Evolutionary conservation across 805 yeast genomes (phyloP), one percentile per base, ranked within the genome.

Genomic region (Kodamaea kaohsiungensis): DNA sequence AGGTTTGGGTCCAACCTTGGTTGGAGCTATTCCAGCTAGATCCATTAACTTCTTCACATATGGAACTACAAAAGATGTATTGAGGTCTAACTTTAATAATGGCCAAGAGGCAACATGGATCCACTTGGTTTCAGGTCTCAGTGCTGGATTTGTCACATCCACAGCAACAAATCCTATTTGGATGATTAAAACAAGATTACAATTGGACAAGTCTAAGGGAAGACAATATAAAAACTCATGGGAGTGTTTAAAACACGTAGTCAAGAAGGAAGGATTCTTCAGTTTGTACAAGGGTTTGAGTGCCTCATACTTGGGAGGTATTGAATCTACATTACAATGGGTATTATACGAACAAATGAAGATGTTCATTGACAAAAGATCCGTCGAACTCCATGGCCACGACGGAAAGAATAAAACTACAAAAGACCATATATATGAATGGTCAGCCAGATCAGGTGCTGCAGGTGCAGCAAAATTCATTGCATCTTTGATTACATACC

Each of bases 141-240:
- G 81, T 62, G 99, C 99, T 0, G 99, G 99, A 3, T 77, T 93
- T 66, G 93, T 87, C 15, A 95, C 99, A 0, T 87, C 97, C 3
- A 93, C 99, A 0, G 96, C 91, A 12, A 95, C 99, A 0, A 95
- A 95, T 68, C 99, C 99, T 10, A 95, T 95, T 54, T 95, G 99
- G 99, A 76, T 95, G 56, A 86, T 95, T 56, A 95, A 95, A 72
- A 95, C 99, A 0, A 80, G 99, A 64, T 80, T 95, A 51, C 99
- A 95, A 67, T 78, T 95, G 51, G 99, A 95, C 69, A 88, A 87
- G 66, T 81, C 89, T 35, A 73, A 69, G 50, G 79, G 81, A 2
- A 84, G 86, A 59, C 79, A 80, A 57, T 95, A 93, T 68, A 86
- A 81, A 56, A 92, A 89, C 70, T 89, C 97, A 3, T 79, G 86